Base-by-base conservation (phyloP, 2,329 filamentous ascomycete genomes). In the Pseudocercospora crystallina region DNA sequence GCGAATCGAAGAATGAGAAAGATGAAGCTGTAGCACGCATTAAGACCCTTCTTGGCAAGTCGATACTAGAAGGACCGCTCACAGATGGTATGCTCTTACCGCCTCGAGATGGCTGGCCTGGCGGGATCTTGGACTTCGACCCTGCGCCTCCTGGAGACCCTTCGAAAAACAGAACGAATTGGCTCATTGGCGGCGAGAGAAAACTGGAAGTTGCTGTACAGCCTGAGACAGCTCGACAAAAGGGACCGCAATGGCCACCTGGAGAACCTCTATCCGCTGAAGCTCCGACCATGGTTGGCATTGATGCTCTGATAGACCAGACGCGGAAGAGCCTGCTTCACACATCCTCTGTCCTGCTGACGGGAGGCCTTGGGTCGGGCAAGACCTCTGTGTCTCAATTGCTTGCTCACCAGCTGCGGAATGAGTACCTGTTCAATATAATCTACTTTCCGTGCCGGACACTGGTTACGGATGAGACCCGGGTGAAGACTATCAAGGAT, bases 401-500 rank as follows among this genome's bases (percentile, higher is more conserved):
- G 20, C 73, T 97, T 26, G 89, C 87, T 1, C 83, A 89, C 64
- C 80, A 80, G 35, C 74, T 99, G 47, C 83, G 87, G 17, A 80
- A 80, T 46, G 83, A 90, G 39, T 80, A 82, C 45, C 75, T 96
- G 0, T 96, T 89, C 66, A 86, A 95, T 66, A 86, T 87, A 1
- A 84, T 86, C 4, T 96, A 95, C 70, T 90, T 95, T 58, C 82
- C 90, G 0, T 97, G 92, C 62, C 83, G 88, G 26, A 91, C 88
- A 55, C 77, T 96, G 3, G 86, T 96, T 26, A 96, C 87, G 1
- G 91, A 97, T 54, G 94, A 99, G 68, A 95, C 86, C 34, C 82
- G 92, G 51, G 83, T 96, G 11, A 87, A 90, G 2, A 89, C 87
- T 0, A 89, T 99, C 71, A 96, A 95, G 65, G 92, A 97, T 64